These are phyloP conservation scores for Candida ovalis DNA, from an alignment of 805 yeast species.

Conservation along the genomic window DNA sequence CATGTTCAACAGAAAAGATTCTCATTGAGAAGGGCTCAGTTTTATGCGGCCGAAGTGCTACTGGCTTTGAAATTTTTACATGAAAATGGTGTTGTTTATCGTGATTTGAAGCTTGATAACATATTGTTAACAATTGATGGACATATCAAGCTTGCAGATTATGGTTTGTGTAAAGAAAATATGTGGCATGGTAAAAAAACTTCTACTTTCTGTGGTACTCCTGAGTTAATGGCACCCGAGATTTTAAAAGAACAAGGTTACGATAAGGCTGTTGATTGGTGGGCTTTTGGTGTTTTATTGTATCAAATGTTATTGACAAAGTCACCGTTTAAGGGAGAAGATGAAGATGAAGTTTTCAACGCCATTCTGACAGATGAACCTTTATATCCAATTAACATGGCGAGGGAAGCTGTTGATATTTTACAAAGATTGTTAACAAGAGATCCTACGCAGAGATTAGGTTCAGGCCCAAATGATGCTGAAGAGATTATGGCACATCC, in stretches of 20 bases:
- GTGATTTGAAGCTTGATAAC: conserved; percentile 94
- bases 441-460: conserved; percentile 81
- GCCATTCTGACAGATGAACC: conserved; percentile 97
- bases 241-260: conserved; percentile 89
- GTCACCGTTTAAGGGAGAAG: conserved; percentile 94
- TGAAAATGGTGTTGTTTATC: conserved; percentile 91
- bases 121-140: conserved; percentile 86
- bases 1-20: conserved; percentile 93
- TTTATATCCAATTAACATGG: conserved; percentile 94
- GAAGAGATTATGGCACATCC: conserved; percentile 93
- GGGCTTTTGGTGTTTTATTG: conserved; percentile 97
- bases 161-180: conserved; percentile 93
- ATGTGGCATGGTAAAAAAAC: conserved; percentile 67
- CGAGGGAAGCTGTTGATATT: conserved; percentile 91
- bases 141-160: conserved; percentile 94
- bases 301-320: conserved; percentile 96
- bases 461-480: conserved; percentile 86
- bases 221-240: conserved; percentile 99
- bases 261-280: conserved; percentile 97
- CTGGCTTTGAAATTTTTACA: conserved; percentile 90
- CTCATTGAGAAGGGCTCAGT: conserved; percentile 88
- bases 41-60: conserved; percentile 94
- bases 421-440: conserved; percentile 83
- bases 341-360: conserved; percentile 85
- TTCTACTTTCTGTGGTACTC: conserved; percentile 97